Evolutionary conservation across 441 rosid species (phyloP), one percentile per base, ranked within the genome.

Genomic region (Omphalea diandra): DNA sequence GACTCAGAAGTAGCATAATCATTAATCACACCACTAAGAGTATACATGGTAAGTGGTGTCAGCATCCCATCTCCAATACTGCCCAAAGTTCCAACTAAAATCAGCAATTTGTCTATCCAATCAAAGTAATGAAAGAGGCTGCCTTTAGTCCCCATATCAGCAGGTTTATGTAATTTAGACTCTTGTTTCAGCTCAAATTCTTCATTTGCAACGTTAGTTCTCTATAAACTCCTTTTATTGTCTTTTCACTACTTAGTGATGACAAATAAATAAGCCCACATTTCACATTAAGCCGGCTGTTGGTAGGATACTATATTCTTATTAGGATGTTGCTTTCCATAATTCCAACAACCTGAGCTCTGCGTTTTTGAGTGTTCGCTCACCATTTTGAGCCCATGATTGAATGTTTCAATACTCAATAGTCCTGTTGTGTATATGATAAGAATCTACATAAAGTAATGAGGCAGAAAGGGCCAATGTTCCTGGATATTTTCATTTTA

Each of bases 51-150:
- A 20, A 85, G 74, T 73, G 92, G 92, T 24, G 80, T 79, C 74
- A 75, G 79, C 78, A 85, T 31, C 43, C 92, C 89, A 74, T 87
- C 92, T 67, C 89, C 92, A 66, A 85, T 78, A 83, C 89, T 82
- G 47, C 89, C 92, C 63, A 85, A 61, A 50, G 73, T 72, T 68
- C 89, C 92, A 10, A 84, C 60, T 2, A 87, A 7, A 84, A 87
- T 81, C 80, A 85, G 68, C 57, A 85, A 3, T 77, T 81, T 87
- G 74, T 87, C 92, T 40, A 73, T 47, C 14, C 81, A 1, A 46
- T 85, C 87, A 0, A 87, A 83, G 3, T 69, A 84, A 24, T 72
- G 72, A 62, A 85, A 87, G 72, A 85, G 74, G 72, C 84, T 63
- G 58, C 79, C 79, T 71, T 80, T 81, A 5, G 68, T 64, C 57